These are phyloP conservation scores for Coccomyxa sp. DNA, from an alignment of 139 green algal species.

Conservation along the genomic window DNA sequence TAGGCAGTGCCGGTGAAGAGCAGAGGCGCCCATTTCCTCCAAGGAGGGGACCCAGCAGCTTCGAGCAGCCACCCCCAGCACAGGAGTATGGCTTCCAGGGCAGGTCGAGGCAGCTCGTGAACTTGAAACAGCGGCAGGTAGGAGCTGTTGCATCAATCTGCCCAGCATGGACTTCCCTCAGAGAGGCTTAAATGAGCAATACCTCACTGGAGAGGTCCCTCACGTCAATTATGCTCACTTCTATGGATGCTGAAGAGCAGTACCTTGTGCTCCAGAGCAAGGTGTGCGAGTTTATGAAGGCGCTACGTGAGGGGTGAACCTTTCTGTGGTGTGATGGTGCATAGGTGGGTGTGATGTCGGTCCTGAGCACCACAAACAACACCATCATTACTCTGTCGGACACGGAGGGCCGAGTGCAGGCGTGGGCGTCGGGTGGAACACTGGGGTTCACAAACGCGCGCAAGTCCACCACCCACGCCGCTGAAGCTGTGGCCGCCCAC, in stretches of 20 bases:
- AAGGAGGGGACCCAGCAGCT: neutral
- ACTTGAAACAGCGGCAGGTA: neutral
- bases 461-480: constrained; percentile 18
- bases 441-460: constrained; percentile 23
- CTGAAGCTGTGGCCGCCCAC: constrained; percentile 12
- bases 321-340: neutral
- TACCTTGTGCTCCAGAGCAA: no score
- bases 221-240: no score
- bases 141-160: neutral
- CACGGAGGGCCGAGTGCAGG: constrained; percentile 7
- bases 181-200: no score
- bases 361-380: constrained; percentile 18
- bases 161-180: no score
- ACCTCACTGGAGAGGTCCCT: no score
- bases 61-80: neutral
- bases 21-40: no score
- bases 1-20: no score
- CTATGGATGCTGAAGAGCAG: no score
- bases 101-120: neutral
- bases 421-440: constrained; percentile 8
- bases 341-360: constrained; percentile 8
- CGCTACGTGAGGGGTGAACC: no score
- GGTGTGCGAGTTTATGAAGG: no score
- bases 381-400: constrained; percentile 20
- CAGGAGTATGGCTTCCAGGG: neutral